Evolutionary conservation across 2,329 filamentous ascomycete species (phyloP), one percentile per base, ranked within the genome.

Genomic region (Parascedosporium putredinis): DNA sequence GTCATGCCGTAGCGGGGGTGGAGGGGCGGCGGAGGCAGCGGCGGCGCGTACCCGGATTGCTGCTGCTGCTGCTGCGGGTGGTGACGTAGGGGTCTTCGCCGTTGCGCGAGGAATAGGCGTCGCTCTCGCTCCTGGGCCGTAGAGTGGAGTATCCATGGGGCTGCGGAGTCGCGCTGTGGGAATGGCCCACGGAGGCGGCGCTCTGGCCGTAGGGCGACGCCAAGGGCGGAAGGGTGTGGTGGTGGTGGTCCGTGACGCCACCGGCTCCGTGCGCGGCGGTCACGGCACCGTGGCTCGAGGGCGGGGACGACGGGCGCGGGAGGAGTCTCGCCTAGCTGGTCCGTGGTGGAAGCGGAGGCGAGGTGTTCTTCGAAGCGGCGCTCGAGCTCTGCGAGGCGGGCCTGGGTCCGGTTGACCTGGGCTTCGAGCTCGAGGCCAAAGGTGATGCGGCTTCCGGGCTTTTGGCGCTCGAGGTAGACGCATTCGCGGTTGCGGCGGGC

Each of bases 401-500:
- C 67, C 53, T 79, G 69, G 50, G 81, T 75, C 59, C 61, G 72
- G 63, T 68, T 78, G 59, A 64, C 74, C 63, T 71, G 81, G 47
- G 66, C 66, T 55, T 74, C 79, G 4, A 83, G 70, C 63, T 83
- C 79, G 47, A 78, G 67, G 12, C 77, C 77, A 61, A 81, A 81
- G 42, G 79, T 80, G 56, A 80, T 75, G 25, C 77, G 69, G 33
- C 77, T 70, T 2, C 83, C 83, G 6, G 83, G 81, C 61, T 85
- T 86, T 66, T 85, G 84, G 38, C 83, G 72, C 58, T 84, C 82
- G 53, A 78, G 79, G 60, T 86, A 86, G 60, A 84, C 78, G 60
- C 83, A 86, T 38, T 72, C 57, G 55, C 83, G 78, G 51, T 75
- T 75, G 62, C 86, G 84, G 47, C 82, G 77, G 46, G 78, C 66